Evolutionary conservation across 176 grass and related monocot species (phyloP), one percentile per base, ranked within the genome.

Genomic region (Triticum turgidum): DNA sequence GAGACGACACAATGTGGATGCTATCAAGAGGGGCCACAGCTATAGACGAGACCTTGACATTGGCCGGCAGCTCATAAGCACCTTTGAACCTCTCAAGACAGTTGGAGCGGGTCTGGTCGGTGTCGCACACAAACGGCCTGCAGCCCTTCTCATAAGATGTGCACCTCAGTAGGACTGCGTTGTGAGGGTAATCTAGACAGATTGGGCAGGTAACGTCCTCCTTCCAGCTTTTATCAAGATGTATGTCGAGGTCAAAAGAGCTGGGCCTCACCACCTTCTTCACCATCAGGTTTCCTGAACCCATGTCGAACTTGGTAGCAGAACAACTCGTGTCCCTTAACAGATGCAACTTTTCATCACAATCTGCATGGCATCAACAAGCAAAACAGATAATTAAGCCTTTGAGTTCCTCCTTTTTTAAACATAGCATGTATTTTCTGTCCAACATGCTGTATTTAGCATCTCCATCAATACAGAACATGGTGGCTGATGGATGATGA

Each of bases 121-220:
- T 98, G 24, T 96, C 96, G 9, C 93, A 98, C 77, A 98, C 91
- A 80, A 98, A 98, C 10, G 96, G 90, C 34, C 96, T 89, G 82
- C 96, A 98, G 0, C 96, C 96, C 62, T 98, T 94, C 73, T 96
- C 96, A 78, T 94, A 94, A 45, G 93, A 95, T 0, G 93, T 89
- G 61, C 96, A 98, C 29, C 88, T 86, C 2, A 98, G 88, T 4
- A 98, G 86, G 42, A 98, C 96, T 2, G 89, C 91, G 33, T 98
- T 98, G 87, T 98, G 93, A 25, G 96, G 96, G 42, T 90, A 95
- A 62, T 98, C 93, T 6, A 98, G 86, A 64, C 96, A 98, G 78
- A 98, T 98, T 20, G 96, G 92, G 35, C 96, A 98, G 39, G 93
- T 96, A 13, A 95, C 90, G 20, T 95, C 96, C 86, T 94, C 93